Conservation (phyloP, 2,329 filamentous ascomycete species). For the Bipolaris victoriae region DNA sequence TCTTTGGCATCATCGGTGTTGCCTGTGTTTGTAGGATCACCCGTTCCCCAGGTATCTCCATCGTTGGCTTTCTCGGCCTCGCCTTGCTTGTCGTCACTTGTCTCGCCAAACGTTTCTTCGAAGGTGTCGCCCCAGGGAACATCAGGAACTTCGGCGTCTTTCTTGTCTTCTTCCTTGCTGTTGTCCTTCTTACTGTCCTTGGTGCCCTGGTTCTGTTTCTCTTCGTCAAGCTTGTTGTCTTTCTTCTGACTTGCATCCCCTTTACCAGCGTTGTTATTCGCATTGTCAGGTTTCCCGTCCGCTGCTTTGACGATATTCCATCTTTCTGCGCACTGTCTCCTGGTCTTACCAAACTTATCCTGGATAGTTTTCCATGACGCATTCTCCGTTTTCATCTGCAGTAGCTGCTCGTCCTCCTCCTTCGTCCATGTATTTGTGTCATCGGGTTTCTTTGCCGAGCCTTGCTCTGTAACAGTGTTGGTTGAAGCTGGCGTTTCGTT, state of each 20-base stretch:
- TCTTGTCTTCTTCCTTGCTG: background rate
- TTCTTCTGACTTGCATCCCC: slow-evolving; percentile 18
- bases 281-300: slow-evolving; percentile 23
- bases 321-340: slow-evolving; percentile 23
- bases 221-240: slow-evolving; percentile 25
- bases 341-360: slow-evolving; percentile 34
- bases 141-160: background rate
- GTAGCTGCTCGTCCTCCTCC: slow-evolving; percentile 51
- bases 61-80: background rate
- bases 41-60: background rate
- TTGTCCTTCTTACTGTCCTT: slow-evolving; percentile 8
- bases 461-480: background rate
- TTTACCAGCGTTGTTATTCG: slow-evolving; percentile 23
- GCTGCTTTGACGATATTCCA: slow-evolving; percentile 48
- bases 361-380: slow-evolving; percentile 43
- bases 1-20: background rate
- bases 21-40: background rate
- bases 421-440: slow-evolving; percentile 35
- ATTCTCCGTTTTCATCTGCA: slow-evolving; percentile 43
- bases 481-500: background rate
- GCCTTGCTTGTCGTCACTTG: background rate
- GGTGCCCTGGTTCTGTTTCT: slow-evolving; percentile 21
- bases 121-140: background rate
- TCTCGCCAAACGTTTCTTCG: background rate
- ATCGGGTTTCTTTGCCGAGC: background rate